These are phyloP conservation scores for Plasmodium chabaudi DNA, from an alignment of 169 alveolate species.

Conservation along the genomic window DNA sequence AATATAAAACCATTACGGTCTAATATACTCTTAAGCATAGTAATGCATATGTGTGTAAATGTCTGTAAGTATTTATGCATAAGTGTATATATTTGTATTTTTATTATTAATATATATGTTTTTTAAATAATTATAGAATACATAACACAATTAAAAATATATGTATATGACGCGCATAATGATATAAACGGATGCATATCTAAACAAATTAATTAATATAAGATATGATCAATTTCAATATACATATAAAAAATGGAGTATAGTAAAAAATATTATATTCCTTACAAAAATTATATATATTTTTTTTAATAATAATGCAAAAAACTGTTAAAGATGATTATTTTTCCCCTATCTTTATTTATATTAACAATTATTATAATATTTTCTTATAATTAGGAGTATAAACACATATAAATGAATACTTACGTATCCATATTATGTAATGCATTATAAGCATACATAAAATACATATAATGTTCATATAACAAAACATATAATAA, in stretches of 20 bases:
- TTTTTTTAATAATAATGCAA: constrained; percentile 9
- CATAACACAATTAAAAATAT: not conserved
- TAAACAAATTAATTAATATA: constrained; percentile 27
- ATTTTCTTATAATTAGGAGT: no score
- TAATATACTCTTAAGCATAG: not conserved
- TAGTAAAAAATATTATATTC: not conserved
- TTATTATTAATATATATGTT: not conserved
- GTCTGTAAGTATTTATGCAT: constrained; percentile 19
- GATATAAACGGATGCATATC: constrained; percentile 11
- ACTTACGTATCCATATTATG: no score
- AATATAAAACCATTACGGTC: no score
- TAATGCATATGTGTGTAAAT: not conserved
- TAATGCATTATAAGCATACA: no score
- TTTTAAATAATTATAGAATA: not conserved
- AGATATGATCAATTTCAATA: constrained; percentile 23
- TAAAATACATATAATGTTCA: no score
- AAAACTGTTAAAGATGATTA: not conserved
- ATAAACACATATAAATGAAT: no score
- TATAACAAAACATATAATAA: no score
- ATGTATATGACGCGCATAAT: not conserved
- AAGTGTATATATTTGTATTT: constrained; percentile 1
- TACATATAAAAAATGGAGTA: constrained; percentile 3
- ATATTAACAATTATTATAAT: no score
- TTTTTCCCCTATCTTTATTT: no score
- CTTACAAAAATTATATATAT: not conserved